These are phyloP conservation scores for Talaromyces stipitatus DNA, from an alignment of 495 filamentous ascomycete species.

Conservation along the genomic window DNA sequence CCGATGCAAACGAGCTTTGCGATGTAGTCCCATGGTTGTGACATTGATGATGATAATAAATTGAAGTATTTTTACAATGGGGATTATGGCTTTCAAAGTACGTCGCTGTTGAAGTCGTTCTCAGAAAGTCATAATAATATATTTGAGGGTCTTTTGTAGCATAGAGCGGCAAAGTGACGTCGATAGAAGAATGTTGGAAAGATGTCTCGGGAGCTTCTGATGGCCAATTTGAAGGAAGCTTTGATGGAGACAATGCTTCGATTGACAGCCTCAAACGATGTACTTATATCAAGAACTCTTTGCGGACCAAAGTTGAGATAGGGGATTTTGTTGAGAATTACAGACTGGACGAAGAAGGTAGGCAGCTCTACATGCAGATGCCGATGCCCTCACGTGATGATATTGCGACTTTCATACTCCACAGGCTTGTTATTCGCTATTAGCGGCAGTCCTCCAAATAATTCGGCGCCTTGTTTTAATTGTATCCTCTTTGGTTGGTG, in stretches of 20 bases:
- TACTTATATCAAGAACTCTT: not conserved
- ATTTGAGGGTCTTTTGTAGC: not conserved
- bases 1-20: slow-evolving; percentile 97
- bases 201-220: not conserved
- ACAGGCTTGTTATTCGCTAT: not conserved
- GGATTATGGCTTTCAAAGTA: not conserved
- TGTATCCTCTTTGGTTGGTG: not conserved
- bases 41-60: slow-evolving; percentile 43
- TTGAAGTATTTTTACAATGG: not conserved
- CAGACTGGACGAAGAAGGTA: not conserved
- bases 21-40: slow-evolving; percentile 92
- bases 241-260: not conserved
- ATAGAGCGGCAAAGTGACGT: slow-evolving; percentile 1
- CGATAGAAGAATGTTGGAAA: not conserved
- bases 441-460: not conserved
- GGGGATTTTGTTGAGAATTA: not conserved
- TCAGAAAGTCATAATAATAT: not conserved
- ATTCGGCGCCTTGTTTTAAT: not conserved
- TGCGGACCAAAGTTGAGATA: not conserved
- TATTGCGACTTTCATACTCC: not conserved
- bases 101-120: not conserved
- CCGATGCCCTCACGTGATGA: not conserved
- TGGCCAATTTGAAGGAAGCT: not conserved
- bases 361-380: not conserved
- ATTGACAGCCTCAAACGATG: not conserved